A percentile compares a stretch with the other conserved stretches of the same genome.
Conservation (phyloP, 1,139 yeast species). For the Saccharomyces hybrid region DNA sequence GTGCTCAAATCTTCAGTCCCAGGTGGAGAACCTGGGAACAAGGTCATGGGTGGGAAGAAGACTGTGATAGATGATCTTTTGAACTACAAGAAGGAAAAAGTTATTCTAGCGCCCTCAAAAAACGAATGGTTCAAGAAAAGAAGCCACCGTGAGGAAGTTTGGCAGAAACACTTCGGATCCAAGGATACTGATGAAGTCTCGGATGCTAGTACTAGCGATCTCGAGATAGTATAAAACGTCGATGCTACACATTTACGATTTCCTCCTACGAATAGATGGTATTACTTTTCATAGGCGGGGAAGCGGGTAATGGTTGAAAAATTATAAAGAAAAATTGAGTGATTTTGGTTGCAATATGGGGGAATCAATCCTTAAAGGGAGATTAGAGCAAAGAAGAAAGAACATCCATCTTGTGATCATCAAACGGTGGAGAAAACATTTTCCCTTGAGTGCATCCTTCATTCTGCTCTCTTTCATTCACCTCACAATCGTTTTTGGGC, state of each 20-base stretch:
- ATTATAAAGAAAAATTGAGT: neutral
- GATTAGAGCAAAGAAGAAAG: neutral
- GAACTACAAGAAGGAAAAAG: too few species aligned
- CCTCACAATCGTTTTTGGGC: neutral
- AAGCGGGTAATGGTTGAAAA: neutral
- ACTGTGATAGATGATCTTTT: too few species aligned
- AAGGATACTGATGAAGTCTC: conserved; percentile 2
- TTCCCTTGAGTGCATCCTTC: neutral
- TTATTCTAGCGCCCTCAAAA: too few species aligned
- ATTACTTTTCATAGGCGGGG: neutral
- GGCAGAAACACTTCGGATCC: too few species aligned
- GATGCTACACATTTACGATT: neutral
- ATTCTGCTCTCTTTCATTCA: neutral
- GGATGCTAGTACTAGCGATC: conserved; percentile 33
- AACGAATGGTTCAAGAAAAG: too few species aligned
- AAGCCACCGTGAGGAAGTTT: too few species aligned
- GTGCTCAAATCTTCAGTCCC: too few species aligned
- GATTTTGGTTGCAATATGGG: conserved; percentile 1
- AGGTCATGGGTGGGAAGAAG: too few species aligned
- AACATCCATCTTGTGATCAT: neutral
- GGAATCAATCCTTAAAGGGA: neutral
- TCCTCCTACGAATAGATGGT: neutral
- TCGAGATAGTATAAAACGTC: conserved; percentile 30
- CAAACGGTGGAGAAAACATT: neutral
- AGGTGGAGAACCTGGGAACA: too few species aligned